phyloP scores from a whole-genome alignment of 495 filamentous ascomycete species.

The Aspergillus coremiiformis region DNA sequence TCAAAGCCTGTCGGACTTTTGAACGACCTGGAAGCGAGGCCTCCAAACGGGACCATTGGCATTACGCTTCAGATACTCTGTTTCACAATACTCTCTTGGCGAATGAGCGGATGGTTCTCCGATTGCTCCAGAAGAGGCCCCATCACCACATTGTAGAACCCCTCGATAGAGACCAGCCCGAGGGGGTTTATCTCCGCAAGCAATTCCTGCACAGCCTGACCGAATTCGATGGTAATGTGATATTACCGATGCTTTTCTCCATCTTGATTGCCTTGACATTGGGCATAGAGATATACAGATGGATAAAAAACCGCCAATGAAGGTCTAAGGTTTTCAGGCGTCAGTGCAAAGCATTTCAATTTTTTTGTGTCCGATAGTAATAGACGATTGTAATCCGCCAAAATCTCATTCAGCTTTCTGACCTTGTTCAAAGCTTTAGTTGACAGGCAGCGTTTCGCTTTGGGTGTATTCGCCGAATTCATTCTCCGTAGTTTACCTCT shows the following conservation, averaged over 20 bases:
- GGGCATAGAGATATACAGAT: conserved; percentile 15
- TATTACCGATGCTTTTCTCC: conserved; percentile 13
- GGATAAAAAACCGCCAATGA: too few relatives aligned
- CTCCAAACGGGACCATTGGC: conserved; percentile 13
- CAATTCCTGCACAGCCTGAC: conserved; percentile 11
- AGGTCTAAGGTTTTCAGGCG: too few relatives aligned
- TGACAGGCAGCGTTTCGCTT: too few relatives aligned
- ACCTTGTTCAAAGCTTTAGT: too few relatives aligned
- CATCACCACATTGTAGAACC: conserved; percentile 18
- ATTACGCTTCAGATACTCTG: conserved; percentile 21
- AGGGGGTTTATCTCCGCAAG: conserved; percentile 19
- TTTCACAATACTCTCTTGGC: conserved; percentile 19
- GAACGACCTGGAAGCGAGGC: conserved; percentile 13
- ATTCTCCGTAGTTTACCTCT: too few relatives aligned
- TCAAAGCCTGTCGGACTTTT: conserved; percentile 18
- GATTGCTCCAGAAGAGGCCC: conserved; percentile 16
- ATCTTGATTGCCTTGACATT: conserved; percentile 14
- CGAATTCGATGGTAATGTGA: conserved; percentile 13
- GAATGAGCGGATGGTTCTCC: conserved; percentile 18
- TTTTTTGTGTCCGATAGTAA: too few relatives aligned
- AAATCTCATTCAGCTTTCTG: too few relatives aligned
- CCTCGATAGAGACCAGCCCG: conserved; percentile 16
- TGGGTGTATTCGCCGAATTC: too few relatives aligned
- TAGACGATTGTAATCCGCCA: too few relatives aligned
- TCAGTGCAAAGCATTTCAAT: too few relatives aligned